Percentiles rank a stretch among this genome's conserved stretches.
Conservation (phyloP, 176 grass and related monocot genomes). For the Tuctoria greenei region DNA sequence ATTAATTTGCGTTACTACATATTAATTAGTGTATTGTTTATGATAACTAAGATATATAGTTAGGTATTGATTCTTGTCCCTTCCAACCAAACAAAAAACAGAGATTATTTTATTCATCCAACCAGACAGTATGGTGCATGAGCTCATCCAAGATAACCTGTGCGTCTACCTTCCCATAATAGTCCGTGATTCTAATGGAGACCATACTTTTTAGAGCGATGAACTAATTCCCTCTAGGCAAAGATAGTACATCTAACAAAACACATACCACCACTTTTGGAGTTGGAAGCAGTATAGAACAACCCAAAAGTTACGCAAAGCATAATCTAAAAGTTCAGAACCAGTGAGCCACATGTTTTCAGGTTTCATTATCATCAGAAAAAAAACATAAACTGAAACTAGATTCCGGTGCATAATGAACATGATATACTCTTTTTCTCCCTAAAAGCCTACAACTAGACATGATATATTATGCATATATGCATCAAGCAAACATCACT, state of each 20-base stretch:
- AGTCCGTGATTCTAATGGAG: conserved; percentile 17
- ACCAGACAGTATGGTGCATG: no score
- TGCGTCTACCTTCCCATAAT: conserved; percentile 38
- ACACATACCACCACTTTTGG: not conserved
- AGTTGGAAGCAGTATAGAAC: not conserved
- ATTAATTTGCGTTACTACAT: no score
- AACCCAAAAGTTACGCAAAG: conserved; percentile 10
- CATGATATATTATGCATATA: not conserved
- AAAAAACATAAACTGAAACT: not conserved
- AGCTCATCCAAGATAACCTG: no score
- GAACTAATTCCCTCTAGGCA: conserved; percentile 33
- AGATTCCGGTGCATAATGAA: not conserved
- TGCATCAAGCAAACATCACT: not conserved
- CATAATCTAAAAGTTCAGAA: conserved; percentile 20
- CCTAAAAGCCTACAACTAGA: not conserved
- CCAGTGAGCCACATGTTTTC: not conserved
- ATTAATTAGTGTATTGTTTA: no score
- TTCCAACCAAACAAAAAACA: no score
- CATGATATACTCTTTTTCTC: not conserved
- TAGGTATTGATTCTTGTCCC: no score
- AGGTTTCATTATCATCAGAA: not conserved
- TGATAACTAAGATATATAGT: no score
- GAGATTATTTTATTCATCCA: no score
- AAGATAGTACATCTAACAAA: conserved; percentile 13
- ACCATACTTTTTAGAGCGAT: conserved; percentile 22